These are phyloP conservation scores for Aspergillus avenaceus DNA, from an alignment of 495 filamentous ascomycete genomes.

Conservation along the genomic window DNA sequence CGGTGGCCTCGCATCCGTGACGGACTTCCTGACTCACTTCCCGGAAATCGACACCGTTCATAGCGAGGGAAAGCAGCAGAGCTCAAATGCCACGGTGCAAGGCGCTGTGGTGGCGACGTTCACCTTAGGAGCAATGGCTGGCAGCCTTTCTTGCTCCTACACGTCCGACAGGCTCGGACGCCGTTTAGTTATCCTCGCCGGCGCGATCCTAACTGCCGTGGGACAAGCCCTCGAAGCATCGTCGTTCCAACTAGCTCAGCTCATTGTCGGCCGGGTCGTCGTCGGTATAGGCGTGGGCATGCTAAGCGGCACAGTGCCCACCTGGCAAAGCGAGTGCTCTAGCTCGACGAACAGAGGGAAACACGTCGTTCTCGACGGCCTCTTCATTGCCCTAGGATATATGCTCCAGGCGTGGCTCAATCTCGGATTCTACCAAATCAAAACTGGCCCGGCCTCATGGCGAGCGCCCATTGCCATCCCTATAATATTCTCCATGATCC, in stretches of 20 bases:
- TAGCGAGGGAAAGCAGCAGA: slow-evolving; percentile 21
- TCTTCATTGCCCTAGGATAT: slow-evolving; percentile 48
- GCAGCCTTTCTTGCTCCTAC: slow-evolving; percentile 24
- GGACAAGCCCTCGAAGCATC: slow-evolving; percentile 53
- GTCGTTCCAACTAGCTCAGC: slow-evolving; percentile 48
- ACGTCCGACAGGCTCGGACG: slow-evolving; percentile 39
- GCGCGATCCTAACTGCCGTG: slow-evolving; percentile 49
- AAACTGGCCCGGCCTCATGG: slow-evolving; percentile 36
- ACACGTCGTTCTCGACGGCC: slow-evolving; percentile 36
- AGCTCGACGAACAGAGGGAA: slow-evolving; percentile 23
- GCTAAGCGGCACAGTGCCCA: slow-evolving; percentile 39
- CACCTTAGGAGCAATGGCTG: slow-evolving; percentile 23
- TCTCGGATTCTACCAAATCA: slow-evolving; percentile 34
- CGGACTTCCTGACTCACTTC: slow-evolving; percentile 33
- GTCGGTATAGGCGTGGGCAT: slow-evolving; percentile 39
- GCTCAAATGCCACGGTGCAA: slow-evolving; percentile 25
- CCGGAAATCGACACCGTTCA: slow-evolving; percentile 42
- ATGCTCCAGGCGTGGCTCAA: slow-evolving; percentile 34
- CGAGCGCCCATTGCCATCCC: slow-evolving; percentile 33
- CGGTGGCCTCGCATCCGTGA: slow-evolving; percentile 12
- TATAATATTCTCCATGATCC: slow-evolving; percentile 44
- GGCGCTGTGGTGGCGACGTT: slow-evolving; percentile 29
- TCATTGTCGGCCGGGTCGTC: slow-evolving; percentile 56
- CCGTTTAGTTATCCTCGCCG: slow-evolving; percentile 48
- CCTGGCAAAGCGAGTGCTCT: slow-evolving; percentile 45